These are phyloP conservation scores for Amauroascus niger DNA, from an alignment of 2,329 filamentous ascomycete species.

Conservation along the genomic window DNA sequence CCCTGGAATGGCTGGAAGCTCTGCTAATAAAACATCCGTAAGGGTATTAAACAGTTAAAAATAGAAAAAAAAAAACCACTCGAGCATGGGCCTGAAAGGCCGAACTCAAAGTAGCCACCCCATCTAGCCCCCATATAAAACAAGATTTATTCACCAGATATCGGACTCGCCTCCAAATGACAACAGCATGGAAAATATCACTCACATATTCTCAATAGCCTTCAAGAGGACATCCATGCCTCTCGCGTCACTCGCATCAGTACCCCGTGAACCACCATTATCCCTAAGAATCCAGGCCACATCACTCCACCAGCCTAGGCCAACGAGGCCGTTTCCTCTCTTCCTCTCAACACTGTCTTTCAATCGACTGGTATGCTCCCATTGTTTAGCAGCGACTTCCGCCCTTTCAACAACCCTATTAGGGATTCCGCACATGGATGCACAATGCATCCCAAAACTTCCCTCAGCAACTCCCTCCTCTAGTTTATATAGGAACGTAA, in stretches of 20 bases:
- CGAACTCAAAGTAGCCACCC: not conserved
- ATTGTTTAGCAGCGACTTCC: conserved; percentile 77
- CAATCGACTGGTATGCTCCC: conserved; percentile 88
- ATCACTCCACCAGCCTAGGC: conserved; percentile 79
- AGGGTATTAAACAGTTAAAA: conserved; percentile 1
- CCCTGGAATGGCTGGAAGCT: not conserved
- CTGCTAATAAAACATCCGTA: not conserved
- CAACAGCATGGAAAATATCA: not conserved
- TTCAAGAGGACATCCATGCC: conserved; percentile 49
- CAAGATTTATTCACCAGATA: not conserved
- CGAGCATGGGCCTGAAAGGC: not conserved
- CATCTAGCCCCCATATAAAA: not conserved
- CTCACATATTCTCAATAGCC: conserved; percentile 47
- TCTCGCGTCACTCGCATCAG: conserved; percentile 37
- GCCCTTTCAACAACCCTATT: conserved; percentile 72
- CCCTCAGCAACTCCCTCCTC: conserved; percentile 91
- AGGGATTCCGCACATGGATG: conserved; percentile 93
- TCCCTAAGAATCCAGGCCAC: conserved; percentile 65
- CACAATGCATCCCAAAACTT: conserved; percentile 98
- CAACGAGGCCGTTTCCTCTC: conserved; percentile 69
- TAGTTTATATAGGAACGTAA: conserved; percentile 94
- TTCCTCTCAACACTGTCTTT: conserved; percentile 80
- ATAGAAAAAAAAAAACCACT: not conserved
- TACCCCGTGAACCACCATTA: conserved; percentile 23
- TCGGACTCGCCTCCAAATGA: not conserved